Evolutionary conservation across 2,329 filamentous ascomycete genomes (phyloP).

Genomic region (Beauveria rudraprayagi): DNA sequence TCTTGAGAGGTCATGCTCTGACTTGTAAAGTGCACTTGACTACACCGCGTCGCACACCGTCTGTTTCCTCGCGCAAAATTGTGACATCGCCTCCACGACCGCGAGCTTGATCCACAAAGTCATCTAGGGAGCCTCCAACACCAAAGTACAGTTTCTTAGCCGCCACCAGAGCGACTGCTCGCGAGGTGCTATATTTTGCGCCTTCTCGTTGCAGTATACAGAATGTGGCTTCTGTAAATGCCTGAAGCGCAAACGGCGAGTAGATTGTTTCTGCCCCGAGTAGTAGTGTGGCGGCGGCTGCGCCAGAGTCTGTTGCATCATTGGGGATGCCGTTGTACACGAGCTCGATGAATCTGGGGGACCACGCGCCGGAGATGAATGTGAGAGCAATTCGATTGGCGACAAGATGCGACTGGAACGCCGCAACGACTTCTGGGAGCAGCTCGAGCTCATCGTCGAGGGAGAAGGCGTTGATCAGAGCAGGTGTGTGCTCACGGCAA

Average conservation of each 20-base stretch:
- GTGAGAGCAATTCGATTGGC: conserved; percentile 46
- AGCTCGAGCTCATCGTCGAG: conserved; percentile 57
- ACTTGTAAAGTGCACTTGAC: conserved; percentile 38
- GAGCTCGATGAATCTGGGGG: conserved; percentile 52
- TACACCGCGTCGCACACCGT: conserved; percentile 54
- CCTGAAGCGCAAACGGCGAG: conserved; percentile 59
- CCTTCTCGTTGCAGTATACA: conserved; percentile 44
- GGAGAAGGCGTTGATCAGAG: conserved; percentile 38
- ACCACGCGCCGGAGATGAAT: conserved; percentile 72
- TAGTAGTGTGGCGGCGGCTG: conserved; percentile 37
- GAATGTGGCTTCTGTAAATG: conserved; percentile 61
- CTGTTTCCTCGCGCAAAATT: conserved; percentile 48
- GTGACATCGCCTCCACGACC: conserved; percentile 40
- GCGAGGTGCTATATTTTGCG: conserved; percentile 16
- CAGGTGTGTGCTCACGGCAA: conserved; percentile 27
- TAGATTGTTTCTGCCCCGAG: conserved; percentile 80
- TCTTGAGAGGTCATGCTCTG: neutral
- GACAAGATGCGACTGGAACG: conserved; percentile 49
- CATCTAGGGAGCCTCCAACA: conserved; percentile 73
- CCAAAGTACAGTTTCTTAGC: conserved; percentile 81
- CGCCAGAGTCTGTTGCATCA: neutral
- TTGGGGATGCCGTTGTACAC: conserved; percentile 32
- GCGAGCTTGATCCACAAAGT: conserved; percentile 52
- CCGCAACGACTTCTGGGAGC: conserved; percentile 45
- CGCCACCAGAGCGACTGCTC: conserved; percentile 56